These are phyloP conservation scores for Suillus fuscotomentosus DNA, from an alignment of 768 basidiomycete genomes.

Conservation along the genomic window DNA sequence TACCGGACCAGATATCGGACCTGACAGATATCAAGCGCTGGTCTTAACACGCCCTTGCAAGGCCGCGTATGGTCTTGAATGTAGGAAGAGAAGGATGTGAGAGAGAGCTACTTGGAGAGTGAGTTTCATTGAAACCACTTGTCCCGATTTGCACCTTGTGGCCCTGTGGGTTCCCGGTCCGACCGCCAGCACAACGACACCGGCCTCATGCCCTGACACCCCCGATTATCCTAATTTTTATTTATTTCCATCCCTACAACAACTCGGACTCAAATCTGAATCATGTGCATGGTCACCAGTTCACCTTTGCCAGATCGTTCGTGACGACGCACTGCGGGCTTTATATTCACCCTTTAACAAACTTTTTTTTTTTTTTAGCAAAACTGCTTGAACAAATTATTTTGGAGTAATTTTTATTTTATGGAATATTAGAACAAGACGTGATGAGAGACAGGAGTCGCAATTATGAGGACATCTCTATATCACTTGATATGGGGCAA, in stretches of 20 bases:
- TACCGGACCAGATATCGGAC: neutral
- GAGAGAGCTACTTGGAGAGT: constrained; percentile 5
- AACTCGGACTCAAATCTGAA: neutral
- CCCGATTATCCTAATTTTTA: neutral
- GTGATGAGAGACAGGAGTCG: neutral
- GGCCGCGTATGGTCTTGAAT: neutral
- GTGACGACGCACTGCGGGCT: neutral
- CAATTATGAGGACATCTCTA: neutral
- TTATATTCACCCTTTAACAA: neutral
- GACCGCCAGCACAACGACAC: constrained; percentile 5
- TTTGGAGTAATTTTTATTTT: neutral
- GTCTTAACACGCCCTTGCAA: neutral
- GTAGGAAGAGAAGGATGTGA: constrained; percentile 1
- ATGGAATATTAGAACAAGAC: neutral
- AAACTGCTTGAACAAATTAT: neutral
- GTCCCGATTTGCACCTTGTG: constrained; percentile 7
- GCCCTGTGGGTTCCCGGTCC: constrained; percentile 4
- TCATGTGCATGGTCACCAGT: constrained; percentile 1
- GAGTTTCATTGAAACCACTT: constrained; percentile 6
- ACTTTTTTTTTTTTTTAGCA: neutral
- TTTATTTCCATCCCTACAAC: neutral
- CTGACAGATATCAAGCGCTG: neutral
- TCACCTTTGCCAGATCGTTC: neutral
- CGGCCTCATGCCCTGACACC: constrained; percentile 5
- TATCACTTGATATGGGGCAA: neutral